Base-by-base conservation (phyloP, 306 rosid genomes). In the Dalbergia cultrata region DNA sequence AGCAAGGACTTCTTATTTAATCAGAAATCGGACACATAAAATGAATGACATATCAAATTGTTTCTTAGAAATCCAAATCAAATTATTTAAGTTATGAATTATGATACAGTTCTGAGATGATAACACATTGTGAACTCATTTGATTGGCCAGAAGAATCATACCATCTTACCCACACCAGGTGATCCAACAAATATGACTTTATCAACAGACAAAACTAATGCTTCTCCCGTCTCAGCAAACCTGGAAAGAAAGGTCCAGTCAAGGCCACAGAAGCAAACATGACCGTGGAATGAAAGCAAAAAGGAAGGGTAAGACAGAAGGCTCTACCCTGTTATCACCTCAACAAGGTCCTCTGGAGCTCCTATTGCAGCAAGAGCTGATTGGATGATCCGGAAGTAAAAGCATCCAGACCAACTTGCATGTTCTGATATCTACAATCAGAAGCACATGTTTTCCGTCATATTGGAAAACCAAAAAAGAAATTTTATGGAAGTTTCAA, bases 321-420 rank as follows among this genome's bases (percentile, higher is more conserved):
- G 72, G 53, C 21, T 74, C 26, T 89, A 94, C 98, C 98, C 98
- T 53, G 97, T 92, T 73, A 94, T 88, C 74, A 92, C 86, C 35
- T 94, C 97, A 85, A 94, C 98, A 79, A 94, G 84, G 83, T 92
- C 93, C 75, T 94, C 98, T 13, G 98, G 98, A 78, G 98, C 98
- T 60, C 98, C 98, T 65, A 94, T 93, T 16, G 97, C 98, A 80
- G 98, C 90, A 81, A 94, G 97, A 62, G 97, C 98, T 67, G 98
- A 92, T 74, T 94, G 98, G 72, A 94, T 94, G 82, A 94, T 94
- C 78, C 89, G 91, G 69, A 86, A 85, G 82, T 89, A 94, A 85
- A 94, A 94, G 83, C 98, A 92, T 71, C 97, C 98, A 78, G 98
- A 92, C 98, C 98, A 94, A 84, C 94, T 94, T 86, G 98, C 98